These are phyloP conservation scores for Boeremia exigua DNA, from an alignment of 2,329 filamentous ascomycete species.

Conservation along the genomic window DNA sequence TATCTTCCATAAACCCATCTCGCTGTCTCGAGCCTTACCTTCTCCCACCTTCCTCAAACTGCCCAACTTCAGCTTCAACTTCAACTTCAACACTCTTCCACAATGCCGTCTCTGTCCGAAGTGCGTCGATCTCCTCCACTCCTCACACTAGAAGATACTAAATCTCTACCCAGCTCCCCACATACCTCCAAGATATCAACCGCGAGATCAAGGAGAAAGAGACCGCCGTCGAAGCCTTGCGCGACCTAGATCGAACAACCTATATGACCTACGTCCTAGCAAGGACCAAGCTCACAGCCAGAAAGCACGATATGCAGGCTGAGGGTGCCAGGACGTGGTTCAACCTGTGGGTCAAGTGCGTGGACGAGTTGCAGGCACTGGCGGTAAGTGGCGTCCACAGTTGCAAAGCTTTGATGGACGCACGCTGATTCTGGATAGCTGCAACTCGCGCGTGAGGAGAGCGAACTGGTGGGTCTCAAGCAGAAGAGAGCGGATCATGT, in stretches of 20 bases:
- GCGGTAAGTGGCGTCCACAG: neutral
- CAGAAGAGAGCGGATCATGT: neutral
- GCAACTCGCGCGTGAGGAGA: neutral
- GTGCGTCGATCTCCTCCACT: no score
- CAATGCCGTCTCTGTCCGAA: no score
- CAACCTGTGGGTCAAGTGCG: neutral
- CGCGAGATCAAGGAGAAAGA: neutral
- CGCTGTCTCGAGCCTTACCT: no score
- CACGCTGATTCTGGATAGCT: neutral
- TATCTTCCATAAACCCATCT: no score
- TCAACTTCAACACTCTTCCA: no score
- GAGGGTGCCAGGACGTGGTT: neutral
- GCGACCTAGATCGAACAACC: neutral
- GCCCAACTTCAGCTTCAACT: no score
- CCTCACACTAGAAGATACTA: neutral
- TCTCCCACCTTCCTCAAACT: no score
- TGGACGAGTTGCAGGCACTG: neutral
- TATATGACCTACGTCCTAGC: neutral
- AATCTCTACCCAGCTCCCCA: neutral
- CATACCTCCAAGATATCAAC: neutral
- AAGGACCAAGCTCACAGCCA: neutral
- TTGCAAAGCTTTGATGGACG: neutral
- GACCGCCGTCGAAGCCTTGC: neutral
- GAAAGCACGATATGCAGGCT: neutral
- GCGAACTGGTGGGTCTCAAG: neutral